Base-by-base conservation (phyloP, 2,329 filamentous ascomycete species). In the Immersiporthe knoxdaviesiana region DNA sequence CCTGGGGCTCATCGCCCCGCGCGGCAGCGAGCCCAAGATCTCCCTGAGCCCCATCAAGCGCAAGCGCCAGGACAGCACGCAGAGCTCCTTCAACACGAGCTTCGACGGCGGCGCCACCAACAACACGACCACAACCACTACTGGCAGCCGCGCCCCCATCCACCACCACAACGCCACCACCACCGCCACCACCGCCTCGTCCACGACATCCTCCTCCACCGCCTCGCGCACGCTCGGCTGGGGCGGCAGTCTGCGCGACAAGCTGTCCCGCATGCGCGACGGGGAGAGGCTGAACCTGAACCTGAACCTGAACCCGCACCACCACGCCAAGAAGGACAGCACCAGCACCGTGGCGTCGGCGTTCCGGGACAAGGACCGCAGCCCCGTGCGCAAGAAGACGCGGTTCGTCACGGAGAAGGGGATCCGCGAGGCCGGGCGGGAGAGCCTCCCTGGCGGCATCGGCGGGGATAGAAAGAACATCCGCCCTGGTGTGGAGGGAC, bases 371-470 rank as follows among this genome's bases (percentile, higher is more conserved):
- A 70, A 78, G 7, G 74, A 78, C 64, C 77, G 71, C 72, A 84
- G 76, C 75, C 87, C 87, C 0, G 84, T 88, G 41, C 84, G 87
- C 73, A 91, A 93, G 80, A 93, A 92, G 84, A 94, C 91, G 65
- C 84, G 91, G n/a, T 94, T 94, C 76, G 86, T 94, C 54, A 93
- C 92, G 35, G 88, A 89, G 56, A 92, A 90, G 77, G 92, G 92
- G 0, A 94, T 94, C 71, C 87, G 89, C 67, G 91, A 93, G 78
- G 91, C 92, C 4, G 92, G 92, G 1, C 84, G 91, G 70, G 92
- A 94, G 75, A 93, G 91, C 75, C 77, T 94, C 14, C 70, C 70
- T 7, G 67, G 67, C 12, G 63, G 65, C 54, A 39, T 47, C 60
- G 41, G 58, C n/a, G 67, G 37, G 16, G 69, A 69, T 66, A 72